Percentiles rank a stretch among this genome's conserved stretches.
Evolutionary conservation across 2,329 filamentous ascomycete genomes (phyloP).

Genomic region (Pseudodiploospora longispora): DNA sequence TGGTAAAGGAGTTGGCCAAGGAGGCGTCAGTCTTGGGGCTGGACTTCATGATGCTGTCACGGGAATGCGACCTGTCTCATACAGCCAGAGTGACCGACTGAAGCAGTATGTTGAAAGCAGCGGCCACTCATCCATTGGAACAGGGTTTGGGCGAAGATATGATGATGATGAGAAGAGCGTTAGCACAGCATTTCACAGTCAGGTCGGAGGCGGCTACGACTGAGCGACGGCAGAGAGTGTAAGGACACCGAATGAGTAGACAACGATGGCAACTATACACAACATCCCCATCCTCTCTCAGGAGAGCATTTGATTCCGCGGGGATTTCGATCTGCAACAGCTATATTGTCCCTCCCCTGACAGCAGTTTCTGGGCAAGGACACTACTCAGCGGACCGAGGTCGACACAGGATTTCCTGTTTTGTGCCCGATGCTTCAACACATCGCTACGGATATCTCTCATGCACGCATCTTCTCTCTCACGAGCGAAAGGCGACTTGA

Average conservation of each 20-base stretch:
- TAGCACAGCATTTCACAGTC: conserved; percentile 93
- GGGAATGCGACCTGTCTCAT: conserved; percentile 51
- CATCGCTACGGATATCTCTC: conserved; percentile 2
- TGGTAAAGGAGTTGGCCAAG: conserved; percentile 68
- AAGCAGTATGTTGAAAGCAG: conserved; percentile 91
- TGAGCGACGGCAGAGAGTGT: conserved; percentile 27
- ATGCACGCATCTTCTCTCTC: conserved; percentile 1
- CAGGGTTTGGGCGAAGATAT: conserved; percentile 61
- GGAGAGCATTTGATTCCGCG: conserved; percentile 2
- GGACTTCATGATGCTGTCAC: conserved; percentile 70
- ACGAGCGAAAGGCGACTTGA: not conserved
- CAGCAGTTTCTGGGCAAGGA: not conserved
- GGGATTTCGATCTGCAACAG: conserved; percentile 3
- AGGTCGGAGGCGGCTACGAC: conserved; percentile 62
- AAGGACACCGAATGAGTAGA: conserved; percentile 16
- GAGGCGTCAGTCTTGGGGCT: conserved; percentile 76
- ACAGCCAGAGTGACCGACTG: conserved; percentile 65
- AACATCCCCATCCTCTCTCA: conserved; percentile 6
- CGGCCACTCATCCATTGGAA: conserved; percentile 58
- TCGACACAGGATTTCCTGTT: not conserved
- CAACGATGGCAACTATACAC: conserved; percentile 20
- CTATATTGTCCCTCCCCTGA: conserved; percentile 3
- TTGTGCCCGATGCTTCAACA: conserved; percentile 1
- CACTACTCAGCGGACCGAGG: not conserved
- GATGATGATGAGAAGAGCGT: conserved; percentile 96